A percentile compares a stretch with the other conserved stretches of the same genome.
Evolutionary conservation across 1,139 yeast species (phyloP).

Genomic region (Saccharomyces hybrid): DNA sequence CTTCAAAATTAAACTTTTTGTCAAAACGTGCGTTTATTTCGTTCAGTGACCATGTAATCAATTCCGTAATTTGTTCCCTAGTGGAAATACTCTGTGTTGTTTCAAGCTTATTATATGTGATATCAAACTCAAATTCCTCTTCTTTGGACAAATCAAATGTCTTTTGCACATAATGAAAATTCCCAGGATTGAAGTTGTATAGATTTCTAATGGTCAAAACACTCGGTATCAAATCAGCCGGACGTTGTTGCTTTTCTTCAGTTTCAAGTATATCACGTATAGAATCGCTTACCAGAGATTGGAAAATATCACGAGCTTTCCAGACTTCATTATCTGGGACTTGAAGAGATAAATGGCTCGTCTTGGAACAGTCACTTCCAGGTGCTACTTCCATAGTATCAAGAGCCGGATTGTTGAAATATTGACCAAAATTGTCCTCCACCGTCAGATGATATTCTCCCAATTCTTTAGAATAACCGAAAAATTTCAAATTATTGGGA

Average conservation of each 20-base stretch:
- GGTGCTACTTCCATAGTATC: constrained; percentile 25
- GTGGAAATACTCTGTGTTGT: constrained; percentile 40
- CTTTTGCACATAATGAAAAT: constrained; percentile 72
- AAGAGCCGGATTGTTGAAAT: constrained; percentile 34
- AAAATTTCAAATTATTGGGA: constrained; percentile 36
- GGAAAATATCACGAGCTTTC: constrained; percentile 72
- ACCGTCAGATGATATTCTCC: constrained; percentile 49
- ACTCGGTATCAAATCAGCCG: constrained; percentile 31
- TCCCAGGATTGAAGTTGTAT: constrained; percentile 54
- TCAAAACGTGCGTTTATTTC: constrained; percentile 52
- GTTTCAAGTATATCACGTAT: constrained; percentile 42
- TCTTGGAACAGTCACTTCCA: constrained; percentile 44
- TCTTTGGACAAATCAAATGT: constrained; percentile 47
- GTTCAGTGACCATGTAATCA: constrained; percentile 35
- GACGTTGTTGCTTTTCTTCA: neutral
- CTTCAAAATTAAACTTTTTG: constrained; percentile 43
- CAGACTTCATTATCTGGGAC: constrained; percentile 72
- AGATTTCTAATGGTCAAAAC: constrained; percentile 51
- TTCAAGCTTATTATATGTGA: constrained; percentile 47
- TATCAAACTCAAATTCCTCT: constrained; percentile 60
- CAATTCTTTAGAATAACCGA: constrained; percentile 50
- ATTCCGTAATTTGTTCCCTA: constrained; percentile 35
- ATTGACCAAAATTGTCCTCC: constrained; percentile 41
- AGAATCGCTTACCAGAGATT: constrained; percentile 63
- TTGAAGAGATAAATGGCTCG: constrained; percentile 60